Base-by-base conservation (phyloP, 2,329 filamentous ascomycete species). In the Fusarium continuum region DNA sequence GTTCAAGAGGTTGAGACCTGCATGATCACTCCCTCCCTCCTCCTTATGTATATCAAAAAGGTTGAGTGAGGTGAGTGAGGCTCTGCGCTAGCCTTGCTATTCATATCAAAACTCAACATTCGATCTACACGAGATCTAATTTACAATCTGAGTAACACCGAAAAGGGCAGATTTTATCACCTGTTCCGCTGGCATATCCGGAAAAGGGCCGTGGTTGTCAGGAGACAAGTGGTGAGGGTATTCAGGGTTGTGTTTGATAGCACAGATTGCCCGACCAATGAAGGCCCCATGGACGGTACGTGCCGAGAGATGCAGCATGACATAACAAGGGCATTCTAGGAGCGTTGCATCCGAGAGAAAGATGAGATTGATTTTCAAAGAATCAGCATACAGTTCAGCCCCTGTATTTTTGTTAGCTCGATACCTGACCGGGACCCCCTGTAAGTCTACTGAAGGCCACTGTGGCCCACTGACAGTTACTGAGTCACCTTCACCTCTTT, bases 161-260 rank as follows among this genome's bases (percentile, higher is more conserved):
- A 58, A 48, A 22, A 43, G n/a, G n/a, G 14, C 19, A 60, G 46
- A 60, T 60, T 59, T 29, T n/a, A 60, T 54, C 56, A 54, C 38
- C 46, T 41, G 55, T 60, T 60, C 39, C 39, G 28, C 22, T 55
- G 51, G 41, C 25, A 22, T 36, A 54, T n/a, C 55, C 28, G 29
- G 46, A 60, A 46, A 60, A 60, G 55, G 56, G 56, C 56, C 56
- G 55, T 32, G 25, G 39, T 38, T 60, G 55, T 60, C 56, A 60
- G 56, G 56, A 60, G 56, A 60, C 29, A 54, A 54, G 34, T 60
- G 56, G 34, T 46, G 55, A 60, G 19, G 54, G 39, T 19, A 60
- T 60, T 53, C 55, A 59, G 45, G 55, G 53, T 40, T 53, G 31
- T 46, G 46, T 60, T 46, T 46, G 55, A 54, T 36, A 34, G 32